Evolutionary conservation across 768 basidiomycete species (phyloP).

Genomic region (Strobilomyces dryophilus): DNA sequence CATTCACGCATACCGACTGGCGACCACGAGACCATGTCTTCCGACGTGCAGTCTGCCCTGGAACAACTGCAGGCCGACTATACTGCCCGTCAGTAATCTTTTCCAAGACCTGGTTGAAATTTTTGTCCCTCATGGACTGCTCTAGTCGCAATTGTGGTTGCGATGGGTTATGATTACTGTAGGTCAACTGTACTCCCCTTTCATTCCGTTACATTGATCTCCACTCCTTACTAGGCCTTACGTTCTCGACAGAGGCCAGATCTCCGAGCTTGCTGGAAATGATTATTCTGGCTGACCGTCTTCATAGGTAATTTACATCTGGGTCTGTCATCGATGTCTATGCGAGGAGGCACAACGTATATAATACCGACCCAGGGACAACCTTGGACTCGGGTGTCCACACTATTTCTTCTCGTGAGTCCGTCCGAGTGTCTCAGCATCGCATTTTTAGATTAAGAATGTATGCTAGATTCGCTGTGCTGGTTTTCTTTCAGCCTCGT

Average conservation of each 20-base stretch:
- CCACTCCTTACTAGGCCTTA: not conserved
- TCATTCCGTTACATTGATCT: not conserved
- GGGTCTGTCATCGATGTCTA: not conserved
- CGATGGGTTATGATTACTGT: constrained; percentile 3
- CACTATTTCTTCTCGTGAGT: not conserved
- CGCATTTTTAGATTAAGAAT: not conserved
- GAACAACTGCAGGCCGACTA: not conserved
- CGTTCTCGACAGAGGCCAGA: not conserved
- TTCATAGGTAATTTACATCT: not conserved
- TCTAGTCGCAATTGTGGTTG: not conserved
- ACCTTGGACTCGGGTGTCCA: constrained; percentile 1
- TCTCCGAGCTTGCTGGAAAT: not conserved
- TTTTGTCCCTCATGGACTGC: no score
- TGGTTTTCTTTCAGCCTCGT: not conserved
- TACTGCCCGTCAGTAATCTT: not conserved
- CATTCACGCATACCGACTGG: no score
- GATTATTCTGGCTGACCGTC: not conserved
- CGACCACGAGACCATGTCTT: not conserved
- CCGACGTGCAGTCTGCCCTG: not conserved
- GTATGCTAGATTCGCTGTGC: not conserved
- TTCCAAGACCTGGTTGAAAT: no score
- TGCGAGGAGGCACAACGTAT: not conserved
- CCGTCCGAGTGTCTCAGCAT: not conserved
- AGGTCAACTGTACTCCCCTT: not conserved
- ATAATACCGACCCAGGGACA: not conserved